Conservation (phyloP, 352 stramenopile genomes). For the Blastocystis sp. region DNA sequence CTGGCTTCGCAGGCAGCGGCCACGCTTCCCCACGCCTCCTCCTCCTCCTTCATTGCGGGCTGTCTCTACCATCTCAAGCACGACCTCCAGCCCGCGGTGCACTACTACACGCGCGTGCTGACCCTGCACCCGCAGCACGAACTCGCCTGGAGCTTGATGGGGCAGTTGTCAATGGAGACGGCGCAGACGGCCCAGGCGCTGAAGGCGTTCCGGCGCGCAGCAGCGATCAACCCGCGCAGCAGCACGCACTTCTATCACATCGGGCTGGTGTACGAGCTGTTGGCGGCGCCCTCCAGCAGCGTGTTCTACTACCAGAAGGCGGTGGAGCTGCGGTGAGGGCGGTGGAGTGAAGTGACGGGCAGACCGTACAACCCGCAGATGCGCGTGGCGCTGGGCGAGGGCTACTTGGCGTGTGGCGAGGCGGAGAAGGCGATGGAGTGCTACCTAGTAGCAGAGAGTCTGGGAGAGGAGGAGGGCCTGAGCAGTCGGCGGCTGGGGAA, state of each 20-base stretch:
- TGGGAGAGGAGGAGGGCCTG: slow-evolving; percentile 2
- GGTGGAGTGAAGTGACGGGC: too few relatives aligned
- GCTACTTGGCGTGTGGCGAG: background rate
- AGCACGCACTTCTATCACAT: slow-evolving; percentile 2
- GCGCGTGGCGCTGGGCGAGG: slow-evolving; percentile 24
- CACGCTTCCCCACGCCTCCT: background rate
- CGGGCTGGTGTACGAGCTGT: slow-evolving; percentile 6
- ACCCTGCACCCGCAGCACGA: background rate
- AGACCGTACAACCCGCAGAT: slow-evolving; percentile 48
- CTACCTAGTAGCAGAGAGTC: slow-evolving; percentile 24
- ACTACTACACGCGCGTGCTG: background rate
- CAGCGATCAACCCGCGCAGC: background rate
- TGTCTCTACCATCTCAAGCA: background rate
- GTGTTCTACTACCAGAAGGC: background rate
- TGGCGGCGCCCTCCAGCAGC: background rate
- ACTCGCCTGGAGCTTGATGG: slow-evolving; percentile 3
- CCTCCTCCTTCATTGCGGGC: slow-evolving; percentile 3
- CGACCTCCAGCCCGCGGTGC: background rate
- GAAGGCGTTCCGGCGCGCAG: background rate
- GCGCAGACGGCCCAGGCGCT: background rate
- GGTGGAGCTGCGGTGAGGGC: background rate
- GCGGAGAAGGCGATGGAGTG: background rate
- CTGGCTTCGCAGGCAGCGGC: background rate
- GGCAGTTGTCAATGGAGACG: slow-evolving; percentile 20
- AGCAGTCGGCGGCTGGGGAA: slow-evolving; percentile 24